Evolutionary conservation across 106 monocot genomes (phyloP), one percentile per base, ranked within the genome.

Genomic region (Dendrobium officinale): DNA sequence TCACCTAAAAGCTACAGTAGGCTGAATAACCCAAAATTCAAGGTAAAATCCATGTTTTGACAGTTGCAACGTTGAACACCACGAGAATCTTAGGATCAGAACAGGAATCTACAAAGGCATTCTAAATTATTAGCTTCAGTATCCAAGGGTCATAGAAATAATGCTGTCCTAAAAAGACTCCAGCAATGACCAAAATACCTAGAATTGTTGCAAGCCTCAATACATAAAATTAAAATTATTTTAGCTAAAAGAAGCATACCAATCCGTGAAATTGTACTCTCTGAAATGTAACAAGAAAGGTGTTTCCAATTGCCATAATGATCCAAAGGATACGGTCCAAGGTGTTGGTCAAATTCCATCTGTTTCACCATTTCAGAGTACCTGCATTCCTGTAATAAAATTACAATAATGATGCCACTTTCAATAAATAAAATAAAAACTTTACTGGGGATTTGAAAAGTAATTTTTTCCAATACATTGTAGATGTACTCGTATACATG

Each of bases 291-390:
- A 79, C 78, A 80, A 72, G 99, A 99, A 68, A 95, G 85, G 42
- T 86, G 88, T 77, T 79, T 91, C 99, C 99, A 99, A 70, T 87
- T 87, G 79, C 78, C 89, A 85, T 80, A 88, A 10, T 86, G 86
- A 41, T 93, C 86, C 73, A 99, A 87, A 83, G 87, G 80, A 83
- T 95, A 99, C 33, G 99, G 93, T 16, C 93, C 99, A 84, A 99
- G 89, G 13, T 95, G 80, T 27, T 75, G 59, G 78, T 99, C 99
- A 86, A 99, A 99, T 40, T 93, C 95, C n/a, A 95, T 80, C 42
- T 55, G 81, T 70, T 85, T 99, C 77, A 95, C 99, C 45, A 92
- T 91, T 84, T 87, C 89, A 79, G 75, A 72, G 54, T 88, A 99
- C 80, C 91, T 88, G 72, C 19, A 55, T 82, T 95, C 99, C 99